Evolutionary conservation across 2,329 filamentous ascomycete species (phyloP).

Genomic region (Ophiostoma sp.): DNA sequence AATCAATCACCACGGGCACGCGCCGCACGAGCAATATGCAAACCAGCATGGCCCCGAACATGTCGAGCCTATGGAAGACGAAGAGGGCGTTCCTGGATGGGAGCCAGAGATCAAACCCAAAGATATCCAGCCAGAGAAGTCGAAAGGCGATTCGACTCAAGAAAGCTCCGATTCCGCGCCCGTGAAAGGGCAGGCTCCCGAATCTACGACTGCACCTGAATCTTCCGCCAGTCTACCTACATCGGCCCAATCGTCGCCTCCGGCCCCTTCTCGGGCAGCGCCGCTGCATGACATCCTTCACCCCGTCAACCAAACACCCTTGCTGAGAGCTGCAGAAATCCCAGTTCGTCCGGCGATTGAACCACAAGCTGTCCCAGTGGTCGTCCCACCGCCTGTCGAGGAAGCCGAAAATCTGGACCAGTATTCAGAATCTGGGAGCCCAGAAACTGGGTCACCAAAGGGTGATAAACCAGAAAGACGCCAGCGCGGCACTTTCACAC

Average conservation of each 20-base stretch:
- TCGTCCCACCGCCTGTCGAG: not conserved
- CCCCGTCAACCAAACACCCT: constrained; percentile 15
- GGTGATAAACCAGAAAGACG: constrained; percentile 13
- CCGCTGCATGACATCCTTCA: constrained; percentile 21
- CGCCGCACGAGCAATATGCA: not conserved
- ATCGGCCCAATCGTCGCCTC: not conserved
- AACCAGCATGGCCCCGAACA: not conserved
- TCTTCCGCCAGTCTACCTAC: not conserved
- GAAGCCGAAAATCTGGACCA: not conserved
- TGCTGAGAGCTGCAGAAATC: not conserved
- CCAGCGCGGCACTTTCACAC: constrained; percentile 27
- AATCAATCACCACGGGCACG: not conserved
- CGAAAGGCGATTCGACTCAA: not conserved
- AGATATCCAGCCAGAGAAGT: not conserved
- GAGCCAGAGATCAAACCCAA: not conserved
- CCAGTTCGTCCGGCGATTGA: not conserved
- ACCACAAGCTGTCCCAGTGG: not conserved
- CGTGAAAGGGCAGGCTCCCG: not conserved
- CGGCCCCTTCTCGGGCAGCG: constrained; percentile 2
- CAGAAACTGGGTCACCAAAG: not conserved
- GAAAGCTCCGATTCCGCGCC: not conserved
- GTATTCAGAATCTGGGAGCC: not conserved
- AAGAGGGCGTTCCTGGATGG: not conserved
- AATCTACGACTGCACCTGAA: not conserved
- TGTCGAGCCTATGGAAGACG: not conserved